Percentiles rank a stretch among this genome's conserved stretches.
Conservation (phyloP, 2,329 filamentous ascomycete genomes). For the Myriosclerotinia curreyana region DNA sequence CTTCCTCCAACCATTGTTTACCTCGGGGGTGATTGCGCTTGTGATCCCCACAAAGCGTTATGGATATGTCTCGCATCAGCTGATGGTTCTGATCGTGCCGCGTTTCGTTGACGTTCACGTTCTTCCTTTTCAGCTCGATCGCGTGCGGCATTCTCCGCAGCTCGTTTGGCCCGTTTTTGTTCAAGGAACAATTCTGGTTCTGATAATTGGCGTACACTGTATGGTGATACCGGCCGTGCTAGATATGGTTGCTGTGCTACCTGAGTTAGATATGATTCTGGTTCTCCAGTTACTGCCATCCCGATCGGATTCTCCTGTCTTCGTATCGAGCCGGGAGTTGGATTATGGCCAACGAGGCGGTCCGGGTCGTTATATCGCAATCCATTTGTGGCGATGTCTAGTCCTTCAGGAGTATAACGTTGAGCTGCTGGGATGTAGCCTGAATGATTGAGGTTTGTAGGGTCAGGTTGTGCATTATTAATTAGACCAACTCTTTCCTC, state of each 20-base stretch:
- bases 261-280: constrained; percentile 31
- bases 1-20: background rate
- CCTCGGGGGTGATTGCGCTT: background rate
- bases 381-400: constrained; percentile 31
- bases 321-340: constrained; percentile 24
- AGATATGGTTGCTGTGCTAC: constrained; percentile 22
- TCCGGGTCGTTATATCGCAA: constrained; percentile 26
- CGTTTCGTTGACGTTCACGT: background rate
- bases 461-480: constrained; percentile 36
- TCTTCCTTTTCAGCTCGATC: constrained; percentile 6
- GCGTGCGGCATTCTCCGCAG: constrained; percentile 5
- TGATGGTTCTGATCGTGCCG: constrained; percentile 11
- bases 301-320: constrained; percentile 27
- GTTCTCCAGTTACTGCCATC: constrained; percentile 29
- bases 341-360: constrained; percentile 24
- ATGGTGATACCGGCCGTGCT: constrained; percentile 1
- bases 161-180: constrained; percentile 23
- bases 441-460: constrained; percentile 26
- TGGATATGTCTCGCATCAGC: constrained; percentile 13
- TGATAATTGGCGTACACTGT: constrained; percentile 16
- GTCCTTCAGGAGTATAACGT: constrained; percentile 35
- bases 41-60: constrained; percentile 18
- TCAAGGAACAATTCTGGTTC: constrained; percentile 29
- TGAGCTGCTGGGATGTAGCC: constrained; percentile 35
- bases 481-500: constrained; percentile 38